Evolutionary conservation across 2,329 filamentous ascomycete species (phyloP).

Genomic region (Arthrobotrys musiformis): DNA sequence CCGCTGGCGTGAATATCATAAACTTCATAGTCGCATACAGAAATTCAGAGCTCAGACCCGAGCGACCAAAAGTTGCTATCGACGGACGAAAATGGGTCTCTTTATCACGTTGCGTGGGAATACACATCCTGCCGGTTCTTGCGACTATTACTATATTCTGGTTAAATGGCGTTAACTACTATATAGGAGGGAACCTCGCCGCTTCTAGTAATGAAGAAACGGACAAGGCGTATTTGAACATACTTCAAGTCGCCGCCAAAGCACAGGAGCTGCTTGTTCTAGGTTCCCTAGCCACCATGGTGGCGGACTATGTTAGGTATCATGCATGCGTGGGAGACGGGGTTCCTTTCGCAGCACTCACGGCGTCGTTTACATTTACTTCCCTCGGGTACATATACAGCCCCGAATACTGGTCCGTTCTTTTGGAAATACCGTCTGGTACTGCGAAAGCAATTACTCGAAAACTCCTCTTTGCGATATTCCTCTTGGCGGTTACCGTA

Average conservation of each 20-base stretch:
- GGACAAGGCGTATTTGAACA: neutral
- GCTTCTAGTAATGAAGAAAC: neutral
- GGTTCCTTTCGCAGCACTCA: slow-evolving; percentile 3
- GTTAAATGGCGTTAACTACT: slow-evolving; percentile 9
- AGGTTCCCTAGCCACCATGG: neutral
- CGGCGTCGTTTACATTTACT: slow-evolving; percentile 5
- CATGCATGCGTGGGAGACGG: neutral
- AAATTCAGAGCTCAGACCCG: neutral
- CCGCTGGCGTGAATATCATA: neutral
- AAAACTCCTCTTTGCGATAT: neutral
- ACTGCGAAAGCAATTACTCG: neutral
- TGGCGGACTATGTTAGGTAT: slow-evolving; percentile 5
- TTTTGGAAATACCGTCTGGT: slow-evolving; percentile 11
- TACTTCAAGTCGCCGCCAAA: slow-evolving; percentile 10
- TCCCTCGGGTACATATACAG: neutral
- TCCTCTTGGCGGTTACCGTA: neutral
- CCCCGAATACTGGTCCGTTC: neutral
- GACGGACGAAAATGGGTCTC: slow-evolving; percentile 5
- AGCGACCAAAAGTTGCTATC: neutral
- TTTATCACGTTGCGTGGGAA: neutral
- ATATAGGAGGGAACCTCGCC: slow-evolving; percentile 1
- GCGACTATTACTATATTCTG: neutral
- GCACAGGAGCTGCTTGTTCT: slow-evolving; percentile 3
- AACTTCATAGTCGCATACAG: neutral
- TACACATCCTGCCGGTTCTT: neutral